phyloP scores from a whole-genome alignment of 441 rosid genomes.

The Aleurites moluccanus region DNA sequence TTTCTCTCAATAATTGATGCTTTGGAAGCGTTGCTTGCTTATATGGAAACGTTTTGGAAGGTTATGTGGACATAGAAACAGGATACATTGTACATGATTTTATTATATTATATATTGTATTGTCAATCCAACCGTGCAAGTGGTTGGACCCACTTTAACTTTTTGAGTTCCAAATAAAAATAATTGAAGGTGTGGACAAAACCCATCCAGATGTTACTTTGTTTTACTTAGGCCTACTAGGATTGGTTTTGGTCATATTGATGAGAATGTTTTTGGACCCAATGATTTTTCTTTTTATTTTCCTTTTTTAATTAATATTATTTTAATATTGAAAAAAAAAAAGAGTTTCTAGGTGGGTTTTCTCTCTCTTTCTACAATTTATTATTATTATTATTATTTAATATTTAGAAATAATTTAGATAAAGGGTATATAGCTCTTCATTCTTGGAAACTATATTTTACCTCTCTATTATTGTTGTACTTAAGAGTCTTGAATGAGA shows the following conservation, averaged over 20 bases:
- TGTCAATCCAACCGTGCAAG: slow-evolving; percentile 8
- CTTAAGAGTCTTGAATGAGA: background rate
- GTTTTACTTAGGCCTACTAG: slow-evolving; percentile 1
- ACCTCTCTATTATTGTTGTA: background rate
- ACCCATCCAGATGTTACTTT: slow-evolving; percentile 8
- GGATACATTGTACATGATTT: background rate
- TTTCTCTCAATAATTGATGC: background rate
- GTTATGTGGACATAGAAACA: no score
- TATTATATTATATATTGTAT: background rate
- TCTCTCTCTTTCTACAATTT: no score
- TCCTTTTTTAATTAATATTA: no score
- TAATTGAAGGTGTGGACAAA: background rate
- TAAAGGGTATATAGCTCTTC: background rate
- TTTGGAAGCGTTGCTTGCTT: background rate
- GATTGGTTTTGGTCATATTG: slow-evolving; percentile 6
- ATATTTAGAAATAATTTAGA: no score
- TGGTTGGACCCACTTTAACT: slow-evolving; percentile 12
- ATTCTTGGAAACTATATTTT: background rate
- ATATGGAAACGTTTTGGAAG: background rate
- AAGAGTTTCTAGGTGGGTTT: no score
- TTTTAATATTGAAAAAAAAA: no score
- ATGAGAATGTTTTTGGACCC: slow-evolving; percentile 5
- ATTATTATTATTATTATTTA: no score
- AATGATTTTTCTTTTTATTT: background rate
- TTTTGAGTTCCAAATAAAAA: background rate